phyloP scores from a whole-genome alignment of 768 basidiomycete species.

The Boletus rubropictus region DNA sequence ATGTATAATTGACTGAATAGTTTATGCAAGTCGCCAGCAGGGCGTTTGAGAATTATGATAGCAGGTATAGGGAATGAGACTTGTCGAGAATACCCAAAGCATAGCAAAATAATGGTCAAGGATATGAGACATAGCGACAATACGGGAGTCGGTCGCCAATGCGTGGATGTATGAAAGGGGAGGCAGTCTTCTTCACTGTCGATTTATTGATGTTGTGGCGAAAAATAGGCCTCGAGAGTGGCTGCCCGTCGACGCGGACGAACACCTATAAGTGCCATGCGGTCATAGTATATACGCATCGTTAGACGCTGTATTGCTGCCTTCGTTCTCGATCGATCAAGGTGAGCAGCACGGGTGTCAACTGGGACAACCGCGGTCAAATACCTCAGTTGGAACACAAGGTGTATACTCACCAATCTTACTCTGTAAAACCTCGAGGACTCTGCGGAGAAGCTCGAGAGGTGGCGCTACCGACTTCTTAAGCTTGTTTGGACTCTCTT shows the following conservation, averaged over 20 bases:
- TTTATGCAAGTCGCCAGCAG: conserved; percentile 13
- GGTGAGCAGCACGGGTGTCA: conserved; percentile 67
- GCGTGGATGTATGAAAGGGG: neutral
- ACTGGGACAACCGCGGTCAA: conserved; percentile 32
- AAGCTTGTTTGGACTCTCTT: conserved; percentile 23
- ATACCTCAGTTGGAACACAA: neutral
- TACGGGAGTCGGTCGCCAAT: neutral
- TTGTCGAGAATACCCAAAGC: neutral
- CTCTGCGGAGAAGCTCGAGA: conserved; percentile 43
- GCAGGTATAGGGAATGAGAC: conserved; percentile 1
- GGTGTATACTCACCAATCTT: conserved; percentile 49
- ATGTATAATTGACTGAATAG: conserved; percentile 24
- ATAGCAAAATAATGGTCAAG: neutral
- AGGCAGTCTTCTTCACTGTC: neutral
- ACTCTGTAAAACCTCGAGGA: conserved; percentile 50
- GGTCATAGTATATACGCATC: conserved; percentile 62
- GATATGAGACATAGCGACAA: neutral
- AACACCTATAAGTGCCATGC: conserved; percentile 29
- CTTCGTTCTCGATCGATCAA: conserved; percentile 73
- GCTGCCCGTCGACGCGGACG: conserved; percentile 17
- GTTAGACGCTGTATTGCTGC: conserved; percentile 59
- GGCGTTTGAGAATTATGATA: neutral
- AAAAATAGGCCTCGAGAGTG: conserved; percentile 29
- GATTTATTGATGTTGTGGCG: conserved; percentile 19
- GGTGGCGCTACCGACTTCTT: conserved; percentile 34